Evolutionary conservation across 495 filamentous ascomycete genomes (phyloP), one percentile per base, ranked within the genome.

Genomic region (Podospora anserina): DNA sequence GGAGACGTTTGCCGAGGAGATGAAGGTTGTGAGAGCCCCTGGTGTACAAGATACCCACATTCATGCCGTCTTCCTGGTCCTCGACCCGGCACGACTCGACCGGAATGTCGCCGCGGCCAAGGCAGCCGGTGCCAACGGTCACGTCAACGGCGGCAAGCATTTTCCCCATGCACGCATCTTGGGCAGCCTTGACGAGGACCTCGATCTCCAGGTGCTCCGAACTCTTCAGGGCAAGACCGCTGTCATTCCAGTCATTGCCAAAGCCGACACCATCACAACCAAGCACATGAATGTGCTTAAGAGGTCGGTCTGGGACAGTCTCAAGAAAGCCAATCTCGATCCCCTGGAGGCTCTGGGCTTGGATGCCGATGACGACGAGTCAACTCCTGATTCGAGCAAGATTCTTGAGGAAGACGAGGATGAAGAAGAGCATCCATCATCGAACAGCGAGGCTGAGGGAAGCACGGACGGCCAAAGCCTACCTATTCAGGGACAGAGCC

Each of bases 21-120:
- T 96, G 86, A 97, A 97, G 83, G 94, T 99, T 49, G 82, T 97
- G 61, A 90, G 95, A 71, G 92, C 94, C 64, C 93, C 95, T 20
- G 95, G 94, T 69, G 91, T 91, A 73, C 91, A 91, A 72, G 95
- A 99, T 83, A 97, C 94, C 58, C 95, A 99, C 78, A 95, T 99
- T 72, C 95, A 99, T 77, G 96, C 92, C 66, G 95, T 93, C 66
- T 97, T 99, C 78, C 83, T 97, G 64, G 83, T 99, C 58, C 88
- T 99, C 63, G 95, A 99, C 76, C 95, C 95, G 13, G 86, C 89
- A 20, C 90, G 92, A 55, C 87, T 99, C 32, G 93, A 96, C 74
- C 83, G 88, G 62, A 97, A 93, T 73, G 88, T 95, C 61, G 88
- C 90, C 26, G 88, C 90, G 11, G 84, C 88, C 5, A 86, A 87